Conservation (phyloP, 1,139 yeast species). For the Ogataea hybrid region DNA sequence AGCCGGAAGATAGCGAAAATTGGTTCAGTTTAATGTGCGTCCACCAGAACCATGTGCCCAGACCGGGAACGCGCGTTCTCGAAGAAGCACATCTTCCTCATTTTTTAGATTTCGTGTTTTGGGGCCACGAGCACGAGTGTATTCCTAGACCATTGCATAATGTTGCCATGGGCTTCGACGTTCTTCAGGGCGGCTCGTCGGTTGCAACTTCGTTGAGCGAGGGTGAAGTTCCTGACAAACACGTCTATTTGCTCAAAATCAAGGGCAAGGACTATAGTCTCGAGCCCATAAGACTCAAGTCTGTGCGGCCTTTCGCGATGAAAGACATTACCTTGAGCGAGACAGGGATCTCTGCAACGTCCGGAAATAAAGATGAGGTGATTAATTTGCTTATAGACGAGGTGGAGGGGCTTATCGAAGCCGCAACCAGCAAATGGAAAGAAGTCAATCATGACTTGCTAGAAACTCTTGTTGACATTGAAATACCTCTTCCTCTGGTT, state of each 20-base stretch:
- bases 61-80: constrained; percentile 74
- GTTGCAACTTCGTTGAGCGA: constrained; percentile 89
- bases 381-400: constrained; percentile 56
- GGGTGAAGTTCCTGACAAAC: constrained; percentile 77
- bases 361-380: constrained; percentile 62
- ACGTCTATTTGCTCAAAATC: constrained; percentile 68
- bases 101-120: constrained; percentile 75
- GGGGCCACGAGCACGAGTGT: constrained; percentile 99
- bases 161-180: constrained; percentile 67
- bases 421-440: constrained; percentile 55
- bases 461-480: constrained; percentile 27
- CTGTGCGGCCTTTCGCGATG: constrained; percentile 84
- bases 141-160: constrained; percentile 68
- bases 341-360: constrained; percentile 57
- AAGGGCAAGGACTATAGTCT: constrained; percentile 57
- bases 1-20: constrained; percentile 57
- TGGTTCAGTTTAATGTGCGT: constrained; percentile 88
- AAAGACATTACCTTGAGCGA: constrained; percentile 58
- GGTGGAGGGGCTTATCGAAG: constrained; percentile 64
- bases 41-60: constrained; percentile 85
- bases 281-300: constrained; percentile 63
- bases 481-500: constrained; percentile 69
- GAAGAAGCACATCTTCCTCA: constrained; percentile 84
- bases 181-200: constrained; percentile 92
- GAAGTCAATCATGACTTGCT: constrained; percentile 33